Percentiles rank a stretch among this genome's conserved stretches.
These are phyloP conservation scores for Euphorbia tirucalli DNA, from an alignment of 345 rosid genomes.

Conservation along the genomic window DNA sequence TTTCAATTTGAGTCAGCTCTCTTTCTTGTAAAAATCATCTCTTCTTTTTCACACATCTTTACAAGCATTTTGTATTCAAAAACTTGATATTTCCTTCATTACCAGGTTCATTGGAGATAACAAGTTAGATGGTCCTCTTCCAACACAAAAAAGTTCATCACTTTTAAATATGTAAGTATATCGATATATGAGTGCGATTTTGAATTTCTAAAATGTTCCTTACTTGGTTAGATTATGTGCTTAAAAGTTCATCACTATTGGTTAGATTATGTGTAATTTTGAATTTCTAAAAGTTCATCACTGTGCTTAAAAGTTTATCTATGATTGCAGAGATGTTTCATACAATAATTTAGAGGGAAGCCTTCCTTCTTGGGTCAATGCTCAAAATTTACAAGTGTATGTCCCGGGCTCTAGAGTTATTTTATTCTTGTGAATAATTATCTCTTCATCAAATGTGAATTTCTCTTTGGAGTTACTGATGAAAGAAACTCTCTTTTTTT, in stretches of 20 bases:
- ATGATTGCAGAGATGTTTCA: slow-evolving; percentile 62
- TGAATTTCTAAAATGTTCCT: too few species aligned
- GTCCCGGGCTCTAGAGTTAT: slow-evolving; percentile 14
- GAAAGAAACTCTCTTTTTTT: slow-evolving; percentile 18
- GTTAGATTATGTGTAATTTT: too few species aligned
- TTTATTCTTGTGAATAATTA: background rate
- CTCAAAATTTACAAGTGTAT: slow-evolving; percentile 46
- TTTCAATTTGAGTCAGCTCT: slow-evolving; percentile 39
- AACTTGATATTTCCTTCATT: slow-evolving; percentile 18
- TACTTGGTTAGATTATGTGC: background rate
- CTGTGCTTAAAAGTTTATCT: too few species aligned
- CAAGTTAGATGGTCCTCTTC: slow-evolving; percentile 50
- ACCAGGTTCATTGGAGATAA: slow-evolving; percentile 68
- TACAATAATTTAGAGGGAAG: slow-evolving; percentile 64
- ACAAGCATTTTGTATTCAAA: slow-evolving; percentile 2
- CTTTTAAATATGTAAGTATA: slow-evolving; percentile 56
- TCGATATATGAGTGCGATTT: too few species aligned
- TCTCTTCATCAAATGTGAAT: background rate
- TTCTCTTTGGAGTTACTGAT: background rate
- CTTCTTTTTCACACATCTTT: background rate
- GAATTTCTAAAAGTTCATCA: too few species aligned
- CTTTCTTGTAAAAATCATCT: slow-evolving; percentile 48
- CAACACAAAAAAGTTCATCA: slow-evolving; percentile 40
- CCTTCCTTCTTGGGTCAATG: slow-evolving; percentile 66
- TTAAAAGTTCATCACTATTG: background rate